A percentile compares a stretch with the other conserved stretches of the same genome.
Evolutionary conservation across 306 rosid species (phyloP).

Genomic region (Adenanthera pavonina): DNA sequence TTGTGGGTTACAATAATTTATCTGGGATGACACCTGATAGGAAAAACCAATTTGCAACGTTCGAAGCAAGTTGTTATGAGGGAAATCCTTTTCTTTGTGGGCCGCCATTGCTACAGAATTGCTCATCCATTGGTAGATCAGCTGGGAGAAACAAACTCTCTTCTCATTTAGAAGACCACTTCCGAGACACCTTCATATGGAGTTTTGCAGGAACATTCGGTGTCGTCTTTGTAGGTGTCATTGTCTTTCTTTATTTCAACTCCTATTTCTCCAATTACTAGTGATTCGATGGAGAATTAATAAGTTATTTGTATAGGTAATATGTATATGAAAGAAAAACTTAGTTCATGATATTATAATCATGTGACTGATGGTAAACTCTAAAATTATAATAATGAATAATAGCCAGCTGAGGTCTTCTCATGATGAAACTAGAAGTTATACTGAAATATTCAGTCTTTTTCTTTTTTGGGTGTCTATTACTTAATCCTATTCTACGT

Average conservation of each 20-base stretch:
- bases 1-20: constrained; percentile 11
- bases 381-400: not conserved
- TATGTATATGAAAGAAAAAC: not conserved
- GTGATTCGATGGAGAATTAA: not conserved
- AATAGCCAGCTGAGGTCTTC: too few relatives aligned
- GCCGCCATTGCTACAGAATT: not conserved
- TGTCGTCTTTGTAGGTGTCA: not conserved
- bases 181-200: not conserved
- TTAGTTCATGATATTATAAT: not conserved
- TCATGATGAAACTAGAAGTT: not conserved
- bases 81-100: constrained; percentile 17
- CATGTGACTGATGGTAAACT: not conserved
- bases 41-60: constrained; percentile 1
- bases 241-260: not conserved
- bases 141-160: not conserved
- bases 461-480: too few relatives aligned
- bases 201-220: constrained; percentile 17
- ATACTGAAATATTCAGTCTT: not conserved
- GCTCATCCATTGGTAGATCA: not conserved
- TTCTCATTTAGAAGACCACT: not conserved
- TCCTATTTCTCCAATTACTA: not conserved
- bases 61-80: not conserved
- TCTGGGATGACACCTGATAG: not conserved
- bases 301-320: not conserved
- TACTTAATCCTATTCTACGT: too few relatives aligned